A percentile compares a stretch with the other conserved stretches of the same genome.
phyloP scores from a whole-genome alignment of 2,329 filamentous ascomycete species.

The Gremmenia infestans region DNA sequence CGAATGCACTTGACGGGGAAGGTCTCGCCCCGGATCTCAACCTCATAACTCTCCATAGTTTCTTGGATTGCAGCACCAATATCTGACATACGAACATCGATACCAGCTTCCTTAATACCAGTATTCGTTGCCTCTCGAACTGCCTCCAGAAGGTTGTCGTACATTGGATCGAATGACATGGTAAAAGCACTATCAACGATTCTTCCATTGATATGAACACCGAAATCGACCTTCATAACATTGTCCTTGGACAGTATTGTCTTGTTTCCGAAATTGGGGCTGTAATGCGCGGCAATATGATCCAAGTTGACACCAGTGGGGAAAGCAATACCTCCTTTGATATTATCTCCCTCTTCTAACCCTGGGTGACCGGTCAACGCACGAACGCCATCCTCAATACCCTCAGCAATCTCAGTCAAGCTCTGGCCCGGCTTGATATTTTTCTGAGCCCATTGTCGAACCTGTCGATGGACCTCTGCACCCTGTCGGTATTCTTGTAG shows the following conservation, averaged over 20 bases:
- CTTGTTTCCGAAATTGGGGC: constrained; percentile 83
- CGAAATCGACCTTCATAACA: constrained; percentile 71
- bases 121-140: constrained; percentile 67
- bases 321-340: constrained; percentile 80
- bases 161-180: constrained; percentile 61
- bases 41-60: constrained; percentile 58
- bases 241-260: constrained; percentile 59
- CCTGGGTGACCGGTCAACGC: constrained; percentile 72
- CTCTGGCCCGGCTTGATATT: constrained; percentile 77
- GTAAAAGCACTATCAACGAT: constrained; percentile 71
- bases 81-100: constrained; percentile 78
- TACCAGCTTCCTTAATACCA: constrained; percentile 84
- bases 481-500: constrained; percentile 76
- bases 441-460: constrained; percentile 76
- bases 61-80: constrained; percentile 54
- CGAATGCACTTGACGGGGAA: constrained; percentile 51
- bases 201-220: constrained; percentile 64
- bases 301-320: constrained; percentile 80
- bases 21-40: constrained; percentile 47
- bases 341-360: constrained; percentile 70
- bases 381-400: constrained; percentile 77
- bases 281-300: constrained; percentile 82
- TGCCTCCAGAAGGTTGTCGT: constrained; percentile 61
- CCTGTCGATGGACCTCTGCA: constrained; percentile 82
- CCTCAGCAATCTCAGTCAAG: constrained; percentile 76